Base-by-base conservation (phyloP, 257 asterid species). In the Osmanthus fragrans region DNA sequence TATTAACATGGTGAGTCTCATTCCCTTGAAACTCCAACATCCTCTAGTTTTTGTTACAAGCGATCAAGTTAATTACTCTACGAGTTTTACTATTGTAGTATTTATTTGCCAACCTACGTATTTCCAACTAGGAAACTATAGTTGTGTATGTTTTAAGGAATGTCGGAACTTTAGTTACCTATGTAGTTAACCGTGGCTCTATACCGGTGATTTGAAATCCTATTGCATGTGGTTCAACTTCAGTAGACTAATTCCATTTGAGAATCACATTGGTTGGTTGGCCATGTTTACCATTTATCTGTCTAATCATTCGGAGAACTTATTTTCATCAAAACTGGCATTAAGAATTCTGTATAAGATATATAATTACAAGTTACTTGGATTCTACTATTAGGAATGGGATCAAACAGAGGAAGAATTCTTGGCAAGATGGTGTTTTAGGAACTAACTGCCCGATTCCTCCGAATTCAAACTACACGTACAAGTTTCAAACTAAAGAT, bases 401-500 rank as follows among this genome's bases (percentile, higher is more conserved):
- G 45, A 95, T 95, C 81, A 95, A 93, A 73, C 98, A 95, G 85
- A 93, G 98, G 77, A 95, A 95, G 91, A 95, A 95, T 77, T 91
- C 96, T 27, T 95, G 98, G 99, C 98, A 95, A 86, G 98, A 95
- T 78, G 99, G 99, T 58, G 99, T 95, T 37, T 51, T 86, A 79
- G 99, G 98, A 76, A 95, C 99, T 19, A 95, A 95, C 54, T 95
- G 99, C 70, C 89, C 99, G 16, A 84, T 93, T 76, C 99, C 96
- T 37, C 93, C 90, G 3, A 93, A 95, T 72, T 29, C 87, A 13
- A 95, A 95, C 30, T 95, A 72, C 89, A 95, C 98, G 0, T 95
- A 95, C 79, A 91, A 88, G 84, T 89, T 95, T 89, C 99, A 95
- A 81, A 83, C 92, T 0, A 95, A 95, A 81, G 99, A 95, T 85